These are phyloP conservation scores for Saccharomycopsis fermentans DNA, from an alignment of 805 yeast species.

Conservation along the genomic window DNA sequence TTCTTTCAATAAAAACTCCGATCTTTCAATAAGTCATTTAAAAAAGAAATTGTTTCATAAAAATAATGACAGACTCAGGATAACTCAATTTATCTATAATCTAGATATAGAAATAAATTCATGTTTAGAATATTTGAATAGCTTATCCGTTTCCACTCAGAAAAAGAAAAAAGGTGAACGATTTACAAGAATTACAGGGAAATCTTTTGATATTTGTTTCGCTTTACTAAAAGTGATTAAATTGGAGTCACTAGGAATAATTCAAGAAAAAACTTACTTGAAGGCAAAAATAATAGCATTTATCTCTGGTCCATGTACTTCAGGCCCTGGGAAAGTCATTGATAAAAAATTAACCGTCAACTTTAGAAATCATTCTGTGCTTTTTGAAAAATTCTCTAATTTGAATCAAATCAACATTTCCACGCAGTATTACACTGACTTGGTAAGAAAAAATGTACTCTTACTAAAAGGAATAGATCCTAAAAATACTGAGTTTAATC, in stretches of 20 bases:
- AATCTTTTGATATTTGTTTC: conserved; percentile 26
- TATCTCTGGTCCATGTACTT: conserved; percentile 32
- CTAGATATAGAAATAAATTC: background rate
- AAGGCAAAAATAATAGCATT: conserved; percentile 27
- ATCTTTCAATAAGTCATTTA: background rate
- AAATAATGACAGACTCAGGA: background rate
- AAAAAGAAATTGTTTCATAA: background rate
- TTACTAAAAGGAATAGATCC: conserved; percentile 19
- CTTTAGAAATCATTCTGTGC: conserved; percentile 30
- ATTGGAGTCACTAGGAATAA: conserved; percentile 13
- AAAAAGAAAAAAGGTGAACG: conserved; percentile 18
- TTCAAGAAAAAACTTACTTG: conserved; percentile 6
- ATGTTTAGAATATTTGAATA: background rate
- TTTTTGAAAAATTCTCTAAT: conserved; percentile 22
- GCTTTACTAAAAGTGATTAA: conserved; percentile 21
- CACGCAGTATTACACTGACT: conserved; percentile 17
- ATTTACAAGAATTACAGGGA: conserved; percentile 29
- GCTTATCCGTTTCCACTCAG: background rate
- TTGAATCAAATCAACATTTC: conserved; percentile 23
- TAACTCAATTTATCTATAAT: background rate
- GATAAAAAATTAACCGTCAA: conserved; percentile 13
- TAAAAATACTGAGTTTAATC: background rate
- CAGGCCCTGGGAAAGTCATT: conserved; percentile 29
- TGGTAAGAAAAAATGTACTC: conserved; percentile 22
- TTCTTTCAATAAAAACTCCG: background rate